These are phyloP conservation scores for Earliella scabrosa DNA, from an alignment of 1,284 basidiomycete species.

Conservation along the genomic window DNA sequence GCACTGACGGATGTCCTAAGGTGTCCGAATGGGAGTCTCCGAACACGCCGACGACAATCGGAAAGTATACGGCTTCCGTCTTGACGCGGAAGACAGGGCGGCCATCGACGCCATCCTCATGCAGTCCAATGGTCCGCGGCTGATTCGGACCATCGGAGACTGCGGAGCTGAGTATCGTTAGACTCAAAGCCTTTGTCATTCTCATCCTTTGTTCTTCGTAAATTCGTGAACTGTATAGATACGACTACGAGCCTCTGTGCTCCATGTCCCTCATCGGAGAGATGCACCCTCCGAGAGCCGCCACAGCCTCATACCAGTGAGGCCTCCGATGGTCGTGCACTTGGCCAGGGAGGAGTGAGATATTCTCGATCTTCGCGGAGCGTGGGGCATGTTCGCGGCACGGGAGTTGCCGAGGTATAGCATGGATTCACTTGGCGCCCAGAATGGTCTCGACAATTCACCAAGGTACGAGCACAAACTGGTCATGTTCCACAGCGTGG, in stretches of 20 bases:
- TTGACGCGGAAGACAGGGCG: constrained; percentile 59
- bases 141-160: constrained; percentile 76
- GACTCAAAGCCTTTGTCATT: not conserved
- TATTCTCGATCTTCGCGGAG: no score
- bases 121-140: constrained; percentile 57
- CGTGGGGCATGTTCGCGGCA: no score
- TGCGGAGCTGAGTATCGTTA: constrained; percentile 83
- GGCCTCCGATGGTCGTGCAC: no score
- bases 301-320: not conserved
- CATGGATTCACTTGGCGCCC: no score
- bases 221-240: not conserved
- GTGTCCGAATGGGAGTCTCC: constrained; percentile 75
- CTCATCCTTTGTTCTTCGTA: not conserved
- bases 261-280: not conserved
- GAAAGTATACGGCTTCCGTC: constrained; percentile 59
- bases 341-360: no score
- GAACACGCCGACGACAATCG: constrained; percentile 75
- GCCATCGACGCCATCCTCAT: constrained; percentile 66
- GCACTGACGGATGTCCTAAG: constrained; percentile 40
- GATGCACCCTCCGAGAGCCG: not conserved
- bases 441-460: no score
- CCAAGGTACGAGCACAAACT: no score
- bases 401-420: no score
- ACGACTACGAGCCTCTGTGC: not conserved
- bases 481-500: no score